These are phyloP conservation scores for Tympanopsis confertula DNA, from an alignment of 2,329 filamentous ascomycete species.

Conservation along the genomic window DNA sequence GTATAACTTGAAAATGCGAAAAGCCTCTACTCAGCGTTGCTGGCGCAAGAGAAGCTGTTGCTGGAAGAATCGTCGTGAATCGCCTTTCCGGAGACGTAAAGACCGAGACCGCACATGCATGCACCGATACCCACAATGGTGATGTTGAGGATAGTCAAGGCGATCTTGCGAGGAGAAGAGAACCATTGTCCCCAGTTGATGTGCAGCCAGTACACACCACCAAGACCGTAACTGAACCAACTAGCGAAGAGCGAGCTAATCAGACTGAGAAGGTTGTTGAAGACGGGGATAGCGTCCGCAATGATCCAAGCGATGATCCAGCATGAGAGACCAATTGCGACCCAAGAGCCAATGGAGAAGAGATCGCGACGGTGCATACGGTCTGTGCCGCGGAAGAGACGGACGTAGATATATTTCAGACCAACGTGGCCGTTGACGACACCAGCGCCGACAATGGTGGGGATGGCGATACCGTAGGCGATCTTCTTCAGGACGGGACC, in stretches of 20 bases:
- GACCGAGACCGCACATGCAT: conserved; percentile 25
- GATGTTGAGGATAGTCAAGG: conserved; percentile 27
- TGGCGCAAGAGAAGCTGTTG: conserved; percentile 23
- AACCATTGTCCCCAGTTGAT: conserved; percentile 29
- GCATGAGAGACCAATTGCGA: conserved; percentile 26
- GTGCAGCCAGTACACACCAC: conserved; percentile 31
- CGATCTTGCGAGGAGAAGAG: conserved; percentile 26
- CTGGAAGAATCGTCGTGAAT: conserved; percentile 18
- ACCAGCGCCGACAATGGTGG: conserved; percentile 45
- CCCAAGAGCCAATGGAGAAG: conserved; percentile 33
- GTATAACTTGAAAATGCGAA: too few relatives aligned
- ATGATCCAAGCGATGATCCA: conserved; percentile 43
- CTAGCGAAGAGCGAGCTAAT: conserved; percentile 38
- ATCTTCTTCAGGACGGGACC: conserved; percentile 34
- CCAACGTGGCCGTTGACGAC: conserved; percentile 43
- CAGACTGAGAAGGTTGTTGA: conserved; percentile 37
- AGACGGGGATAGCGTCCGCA: conserved; percentile 41
- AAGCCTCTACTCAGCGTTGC: too few relatives aligned
- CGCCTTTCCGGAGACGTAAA: conserved; percentile 24
- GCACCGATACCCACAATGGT: conserved; percentile 22
- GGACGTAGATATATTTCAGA: conserved; percentile 39
- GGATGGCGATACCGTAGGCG: conserved; percentile 42
- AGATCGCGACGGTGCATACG: conserved; percentile 26
- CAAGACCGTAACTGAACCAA: conserved; percentile 39
- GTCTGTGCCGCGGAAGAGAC: conserved; percentile 37